Conservation (phyloP, 192 early-diverging fungal species). For the Gaertneriomyces semiglobifer region DNA sequence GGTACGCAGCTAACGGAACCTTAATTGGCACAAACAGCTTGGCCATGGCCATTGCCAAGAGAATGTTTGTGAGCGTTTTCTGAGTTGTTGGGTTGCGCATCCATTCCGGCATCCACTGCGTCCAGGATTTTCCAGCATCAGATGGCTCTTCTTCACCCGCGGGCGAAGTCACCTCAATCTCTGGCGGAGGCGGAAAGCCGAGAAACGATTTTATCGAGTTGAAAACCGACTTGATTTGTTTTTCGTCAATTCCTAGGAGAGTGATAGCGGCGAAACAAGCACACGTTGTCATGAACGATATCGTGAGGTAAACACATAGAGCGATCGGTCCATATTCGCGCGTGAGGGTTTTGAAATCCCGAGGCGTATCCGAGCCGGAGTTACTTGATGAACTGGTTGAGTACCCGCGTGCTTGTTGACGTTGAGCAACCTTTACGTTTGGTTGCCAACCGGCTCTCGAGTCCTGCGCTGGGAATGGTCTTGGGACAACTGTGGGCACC, state of each 20-base stretch:
- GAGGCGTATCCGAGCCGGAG: not conserved
- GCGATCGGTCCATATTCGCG: slow-evolving; percentile 52
- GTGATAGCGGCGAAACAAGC: slow-evolving; percentile 40
- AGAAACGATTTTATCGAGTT: slow-evolving; percentile 21
- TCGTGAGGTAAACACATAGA: slow-evolving; percentile 38
- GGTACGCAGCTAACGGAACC: slow-evolving; percentile 36
- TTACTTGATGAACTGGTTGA: not conserved
- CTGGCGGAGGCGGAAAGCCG: slow-evolving; percentile 27
- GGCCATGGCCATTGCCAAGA: slow-evolving; percentile 55
- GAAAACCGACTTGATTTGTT: slow-evolving; percentile 23
- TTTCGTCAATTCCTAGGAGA: slow-evolving; percentile 41
- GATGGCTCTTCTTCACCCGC: not conserved
- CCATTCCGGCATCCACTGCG: slow-evolving; percentile 32
- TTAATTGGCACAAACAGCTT: slow-evolving; percentile 54
- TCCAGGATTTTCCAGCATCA: slow-evolving; percentile 18
- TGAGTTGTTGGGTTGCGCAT: slow-evolving; percentile 32
- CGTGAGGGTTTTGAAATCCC: slow-evolving; percentile 35
- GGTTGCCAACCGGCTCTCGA: slow-evolving; percentile 10
- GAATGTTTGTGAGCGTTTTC: slow-evolving; percentile 34
- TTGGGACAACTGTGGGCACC: slow-evolving; percentile 16
- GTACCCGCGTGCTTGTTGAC: slow-evolving; percentile 8
- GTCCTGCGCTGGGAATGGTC: not conserved
- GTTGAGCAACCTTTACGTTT: not conserved
- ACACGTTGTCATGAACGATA: slow-evolving; percentile 40
- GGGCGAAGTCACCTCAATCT: not conserved